Evolutionary conservation across 495 filamentous ascomycete genomes (phyloP).

Genomic region (Margaritispora aquatica): DNA sequence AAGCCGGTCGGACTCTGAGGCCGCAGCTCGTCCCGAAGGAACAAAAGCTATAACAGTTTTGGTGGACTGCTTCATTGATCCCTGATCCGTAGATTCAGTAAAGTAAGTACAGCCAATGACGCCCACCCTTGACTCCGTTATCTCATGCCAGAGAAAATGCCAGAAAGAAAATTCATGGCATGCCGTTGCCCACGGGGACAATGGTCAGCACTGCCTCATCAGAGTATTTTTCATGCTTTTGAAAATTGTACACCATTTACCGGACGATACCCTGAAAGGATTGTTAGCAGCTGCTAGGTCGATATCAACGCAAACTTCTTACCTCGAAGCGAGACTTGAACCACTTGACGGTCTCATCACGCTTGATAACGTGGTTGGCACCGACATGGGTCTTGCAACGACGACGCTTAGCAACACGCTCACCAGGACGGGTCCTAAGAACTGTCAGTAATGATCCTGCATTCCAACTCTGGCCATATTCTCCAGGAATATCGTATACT

Average conservation of each 20-base stretch:
- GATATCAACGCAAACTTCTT: constrained; percentile 79
- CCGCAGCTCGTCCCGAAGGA: constrained; percentile 43
- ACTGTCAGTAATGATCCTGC: background rate
- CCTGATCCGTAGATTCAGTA: constrained; percentile 29
- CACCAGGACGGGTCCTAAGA: constrained; percentile 70
- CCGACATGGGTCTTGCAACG: constrained; percentile 83
- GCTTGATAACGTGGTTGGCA: constrained; percentile 83
- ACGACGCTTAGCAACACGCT: constrained; percentile 92
- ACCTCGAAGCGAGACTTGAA: constrained; percentile 97
- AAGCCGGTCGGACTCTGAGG: constrained; percentile 60
- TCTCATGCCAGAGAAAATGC: constrained; percentile 19
- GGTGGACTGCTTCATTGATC: constrained; percentile 34
- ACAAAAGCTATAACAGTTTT: background rate
- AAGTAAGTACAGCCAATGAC: constrained; percentile 25
- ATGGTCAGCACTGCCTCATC: background rate
- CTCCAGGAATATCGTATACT: constrained; percentile 3
- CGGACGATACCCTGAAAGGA: constrained; percentile 24
- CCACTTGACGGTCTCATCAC: constrained; percentile 93
- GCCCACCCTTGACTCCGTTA: constrained; percentile 24
- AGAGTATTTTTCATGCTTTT: background rate
- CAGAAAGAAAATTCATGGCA: constrained; percentile 1
- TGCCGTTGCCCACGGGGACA: background rate
- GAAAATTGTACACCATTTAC: constrained; percentile 14
- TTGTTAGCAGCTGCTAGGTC: background rate
- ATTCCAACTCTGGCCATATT: background rate